phyloP scores from a whole-genome alignment of 306 rosid species.

The Vigna radiata region DNA sequence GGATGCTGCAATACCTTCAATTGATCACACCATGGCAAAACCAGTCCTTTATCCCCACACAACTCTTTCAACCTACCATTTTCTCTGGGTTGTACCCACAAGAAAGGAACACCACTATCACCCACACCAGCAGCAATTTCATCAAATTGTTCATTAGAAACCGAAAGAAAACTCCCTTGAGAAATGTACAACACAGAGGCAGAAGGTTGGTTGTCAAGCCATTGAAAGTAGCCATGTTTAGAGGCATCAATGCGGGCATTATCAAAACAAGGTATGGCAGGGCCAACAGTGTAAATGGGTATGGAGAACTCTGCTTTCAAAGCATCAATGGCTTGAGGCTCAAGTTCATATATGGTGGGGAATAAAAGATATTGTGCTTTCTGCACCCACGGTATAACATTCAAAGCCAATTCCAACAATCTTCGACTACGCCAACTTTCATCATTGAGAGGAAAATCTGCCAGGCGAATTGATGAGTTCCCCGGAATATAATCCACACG shows the following conservation, averaged over 20 bases:
- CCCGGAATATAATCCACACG: constrained; percentile 60
- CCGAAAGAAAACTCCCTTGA: constrained; percentile 63
- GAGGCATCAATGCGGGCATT: neutral
- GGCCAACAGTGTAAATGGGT: constrained; percentile 57
- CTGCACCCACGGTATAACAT: constrained; percentile 38
- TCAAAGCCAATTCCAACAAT: neutral
- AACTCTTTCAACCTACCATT: constrained; percentile 32
- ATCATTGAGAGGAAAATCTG: constrained; percentile 43
- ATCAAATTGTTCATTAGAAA: constrained; percentile 55
- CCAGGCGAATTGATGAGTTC: constrained; percentile 45
- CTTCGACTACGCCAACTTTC: neutral
- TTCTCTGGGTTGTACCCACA: constrained; percentile 52
- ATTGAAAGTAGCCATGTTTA: constrained; percentile 36
- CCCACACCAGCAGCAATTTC: constrained; percentile 53
- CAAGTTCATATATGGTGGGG: constrained; percentile 55
- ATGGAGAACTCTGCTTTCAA: constrained; percentile 40
- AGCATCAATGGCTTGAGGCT: constrained; percentile 48
- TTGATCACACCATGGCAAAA: constrained; percentile 70
- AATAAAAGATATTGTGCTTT: constrained; percentile 54
- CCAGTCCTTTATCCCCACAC: constrained; percentile 57
- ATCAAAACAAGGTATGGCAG: constrained; percentile 45
- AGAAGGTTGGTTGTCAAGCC: constrained; percentile 59
- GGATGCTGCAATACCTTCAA: constrained; percentile 56
- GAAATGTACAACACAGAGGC: constrained; percentile 60
- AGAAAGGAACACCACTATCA: constrained; percentile 49